Evolutionary conservation across 495 filamentous ascomycete genomes (phyloP).

Genomic region (Aspergillus ostianus): DNA sequence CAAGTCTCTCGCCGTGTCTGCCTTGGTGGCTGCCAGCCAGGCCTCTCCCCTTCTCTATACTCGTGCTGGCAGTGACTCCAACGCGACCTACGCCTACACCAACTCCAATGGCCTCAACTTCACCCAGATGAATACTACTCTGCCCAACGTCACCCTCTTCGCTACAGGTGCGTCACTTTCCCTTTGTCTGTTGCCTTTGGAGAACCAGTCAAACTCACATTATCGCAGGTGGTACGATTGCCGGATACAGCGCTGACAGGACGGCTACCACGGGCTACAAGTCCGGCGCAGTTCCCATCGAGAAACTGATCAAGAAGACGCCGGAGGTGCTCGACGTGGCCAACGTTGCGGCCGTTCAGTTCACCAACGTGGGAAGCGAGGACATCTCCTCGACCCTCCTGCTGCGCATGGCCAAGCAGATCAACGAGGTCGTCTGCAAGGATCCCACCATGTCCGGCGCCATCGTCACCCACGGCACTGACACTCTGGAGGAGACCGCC

Average conservation of each 20-base stretch:
- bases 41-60: constrained; percentile 29
- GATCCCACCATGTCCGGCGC: constrained; percentile 43
- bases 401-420: constrained; percentile 38
- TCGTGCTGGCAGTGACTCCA: constrained; percentile 13
- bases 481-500: constrained; percentile 50
- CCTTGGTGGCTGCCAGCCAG: constrained; percentile 23
- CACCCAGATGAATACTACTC: constrained; percentile 41
- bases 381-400: constrained; percentile 43
- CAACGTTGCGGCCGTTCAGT: constrained; percentile 48
- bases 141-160: constrained; percentile 52
- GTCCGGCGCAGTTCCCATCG: constrained; percentile 42
- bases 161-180: constrained; percentile 33
- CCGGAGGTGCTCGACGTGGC: constrained; percentile 44
- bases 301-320: constrained; percentile 38
- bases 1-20: constrained; percentile 20
- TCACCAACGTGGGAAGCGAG: constrained; percentile 37
- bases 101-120: constrained; percentile 35
- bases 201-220: constrained; percentile 2
- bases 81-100: constrained; percentile 27
- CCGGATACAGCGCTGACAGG: constrained; percentile 37
- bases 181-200: neutral
- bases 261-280: constrained; percentile 49
- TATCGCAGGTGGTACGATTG: constrained; percentile 45
- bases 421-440: constrained; percentile 41
- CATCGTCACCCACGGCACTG: constrained; percentile 51